phyloP scores from a whole-genome alignment of 306 rosid species.

The cucumber (Cucumis sativus) region DNA sequence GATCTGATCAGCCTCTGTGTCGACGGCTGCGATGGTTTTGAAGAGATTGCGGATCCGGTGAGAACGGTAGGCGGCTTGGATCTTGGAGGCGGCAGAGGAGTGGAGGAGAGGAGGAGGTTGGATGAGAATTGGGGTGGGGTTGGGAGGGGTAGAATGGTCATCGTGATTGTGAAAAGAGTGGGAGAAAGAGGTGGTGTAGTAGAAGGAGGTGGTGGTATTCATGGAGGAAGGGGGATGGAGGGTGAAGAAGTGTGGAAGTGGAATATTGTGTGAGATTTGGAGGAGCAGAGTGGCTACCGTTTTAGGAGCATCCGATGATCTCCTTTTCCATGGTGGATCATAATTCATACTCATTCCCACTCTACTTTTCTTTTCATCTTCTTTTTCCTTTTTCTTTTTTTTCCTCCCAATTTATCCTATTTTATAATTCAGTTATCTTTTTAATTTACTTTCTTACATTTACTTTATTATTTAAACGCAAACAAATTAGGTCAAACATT shows the following conservation, averaged over 20 bases:
- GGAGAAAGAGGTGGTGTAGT: constrained; percentile 22
- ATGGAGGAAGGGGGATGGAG: background rate
- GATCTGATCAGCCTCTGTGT: constrained; percentile 45
- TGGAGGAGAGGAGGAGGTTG: constrained; percentile 17
- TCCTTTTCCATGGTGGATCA: background rate
- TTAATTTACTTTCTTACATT: too few relatives aligned
- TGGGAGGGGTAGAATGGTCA: background rate
- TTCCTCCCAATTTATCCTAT: too few relatives aligned
- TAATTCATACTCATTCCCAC: too few relatives aligned
- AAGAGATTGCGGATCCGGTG: constrained; percentile 54
- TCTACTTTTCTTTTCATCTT: too few relatives aligned
- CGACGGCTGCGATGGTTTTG: constrained; percentile 40
- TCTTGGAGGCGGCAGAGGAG: constrained; percentile 36
- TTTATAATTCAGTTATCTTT: too few relatives aligned
- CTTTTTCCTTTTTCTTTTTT: too few relatives aligned
- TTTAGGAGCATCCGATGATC: background rate
- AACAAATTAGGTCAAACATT: too few relatives aligned
- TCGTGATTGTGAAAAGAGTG: constrained; percentile 23
- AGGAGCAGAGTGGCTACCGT: background rate
- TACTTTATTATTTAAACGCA: too few relatives aligned
- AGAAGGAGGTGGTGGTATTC: constrained; percentile 25
- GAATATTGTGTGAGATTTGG: background rate
- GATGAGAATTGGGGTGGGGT: background rate
- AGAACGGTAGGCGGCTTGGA: constrained; percentile 64
- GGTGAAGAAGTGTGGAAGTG: background rate